Conservation (phyloP, 2,329 filamentous ascomycete species). For the Daldinia eschscholtzii region DNA sequence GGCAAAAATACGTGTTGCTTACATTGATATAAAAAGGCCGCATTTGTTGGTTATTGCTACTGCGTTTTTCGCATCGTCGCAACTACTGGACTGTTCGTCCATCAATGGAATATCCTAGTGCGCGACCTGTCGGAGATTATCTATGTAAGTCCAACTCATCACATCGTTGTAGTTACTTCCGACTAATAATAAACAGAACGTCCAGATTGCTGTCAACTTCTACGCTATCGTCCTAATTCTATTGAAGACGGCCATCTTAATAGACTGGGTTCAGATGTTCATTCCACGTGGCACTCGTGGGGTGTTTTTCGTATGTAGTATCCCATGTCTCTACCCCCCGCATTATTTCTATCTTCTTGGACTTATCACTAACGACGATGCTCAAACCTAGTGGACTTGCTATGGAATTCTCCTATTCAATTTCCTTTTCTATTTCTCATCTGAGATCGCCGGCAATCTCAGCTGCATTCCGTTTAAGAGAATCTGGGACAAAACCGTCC, state of each 20-base stretch:
- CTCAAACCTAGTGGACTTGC: conserved; percentile 31
- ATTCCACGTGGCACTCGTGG: conserved; percentile 36
- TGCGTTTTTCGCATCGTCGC: neutral
- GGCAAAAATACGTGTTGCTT: neutral
- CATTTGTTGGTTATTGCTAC: neutral
- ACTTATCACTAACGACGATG: neutral
- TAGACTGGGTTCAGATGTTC: conserved; percentile 43
- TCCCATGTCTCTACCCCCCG: neutral
- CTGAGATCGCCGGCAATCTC: conserved; percentile 28
- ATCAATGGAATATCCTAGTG: neutral
- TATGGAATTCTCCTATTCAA: conserved; percentile 31
- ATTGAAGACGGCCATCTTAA: conserved; percentile 40
- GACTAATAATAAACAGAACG: neutral
- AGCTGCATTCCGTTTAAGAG: conserved; percentile 33
- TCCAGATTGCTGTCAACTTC: conserved; percentile 36
- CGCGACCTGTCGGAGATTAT: neutral
- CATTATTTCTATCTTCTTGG: neutral
- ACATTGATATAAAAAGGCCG: neutral
- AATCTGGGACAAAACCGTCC: conserved; percentile 41
- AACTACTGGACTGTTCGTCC: neutral
- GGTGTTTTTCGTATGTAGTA: conserved; percentile 27
- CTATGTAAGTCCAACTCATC: neutral
- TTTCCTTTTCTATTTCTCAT: conserved; percentile 19
- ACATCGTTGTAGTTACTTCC: neutral
- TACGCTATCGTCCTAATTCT: conserved; percentile 33